Base-by-base conservation (phyloP, 345 rosid species). In the Cardiospermum halicacabum region DNA sequence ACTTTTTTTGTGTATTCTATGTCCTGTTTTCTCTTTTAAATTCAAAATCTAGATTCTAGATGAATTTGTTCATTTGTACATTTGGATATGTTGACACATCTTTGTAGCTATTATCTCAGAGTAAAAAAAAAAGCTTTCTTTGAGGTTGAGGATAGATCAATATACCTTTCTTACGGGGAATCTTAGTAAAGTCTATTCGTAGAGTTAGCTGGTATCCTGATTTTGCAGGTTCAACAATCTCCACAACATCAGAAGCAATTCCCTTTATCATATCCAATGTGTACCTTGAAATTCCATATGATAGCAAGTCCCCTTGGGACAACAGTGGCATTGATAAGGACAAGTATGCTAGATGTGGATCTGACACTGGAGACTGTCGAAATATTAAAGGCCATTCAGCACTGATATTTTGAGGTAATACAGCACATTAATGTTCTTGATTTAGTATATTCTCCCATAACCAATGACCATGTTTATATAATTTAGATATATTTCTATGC, bases 181-280 rank as follows among this genome's bases (percentile, higher is more conserved):
- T 80, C 76, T 74, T 84, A 21, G 76, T 51, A 58, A 92, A 77
- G 61, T 86, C 48, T 34, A 93, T 75, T 69, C 66, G 72, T 50
- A 93, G 81, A 61, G 97, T 88, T 64, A 93, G 80, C 67, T 89
- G 97, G 72, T 89, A 93, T 72, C 98, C 97, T 72, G 86, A 77
- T 71, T 69, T 63, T 59, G 93, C 74, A 21, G 96, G 96, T 72
- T 89, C 85, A 59, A 89, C 75, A 62, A 93, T 82, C 68, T 85
- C 90, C 53, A 84, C 77, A 47, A 80, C 85, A 74, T 81, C 82
- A 30, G 76, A 66, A 45, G 73, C 77, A 55, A 82, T 74, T 53
- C 80, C 73, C 77, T 79, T 78, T 21, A 88, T 66, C 75, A 68
- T 75, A 54, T 83, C 70, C 32, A 32, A 50, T 12, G 83, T 74